Evolutionary conservation across 768 basidiomycete genomes (phyloP).

Genomic region (Hebeloma cylindrosporum): DNA sequence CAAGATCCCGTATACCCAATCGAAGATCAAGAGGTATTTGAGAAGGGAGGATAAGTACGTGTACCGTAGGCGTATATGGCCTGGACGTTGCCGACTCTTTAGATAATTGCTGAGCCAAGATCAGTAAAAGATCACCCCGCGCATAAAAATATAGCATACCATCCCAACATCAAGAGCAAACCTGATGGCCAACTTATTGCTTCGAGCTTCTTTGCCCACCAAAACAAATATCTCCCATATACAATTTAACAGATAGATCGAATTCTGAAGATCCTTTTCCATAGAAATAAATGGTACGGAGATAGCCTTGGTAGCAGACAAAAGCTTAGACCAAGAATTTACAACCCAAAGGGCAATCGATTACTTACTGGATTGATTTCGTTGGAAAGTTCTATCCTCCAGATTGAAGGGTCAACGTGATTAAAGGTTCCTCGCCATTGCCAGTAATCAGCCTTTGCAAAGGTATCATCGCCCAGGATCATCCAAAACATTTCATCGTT

Average conservation of each 20-base stretch:
- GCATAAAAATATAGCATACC: not conserved
- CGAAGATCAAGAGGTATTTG: constrained; percentile 71
- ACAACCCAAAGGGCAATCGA: not conserved
- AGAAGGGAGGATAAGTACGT: constrained; percentile 73
- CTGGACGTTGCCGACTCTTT: constrained; percentile 46
- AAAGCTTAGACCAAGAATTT: not conserved
- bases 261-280: constrained; percentile 37
- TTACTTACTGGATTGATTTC: constrained; percentile 41
- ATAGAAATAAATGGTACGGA: constrained; percentile 44
- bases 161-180: constrained; percentile 57
- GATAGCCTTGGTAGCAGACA: constrained; percentile 41
- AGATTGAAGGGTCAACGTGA: constrained; percentile 51
- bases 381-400: constrained; percentile 51
- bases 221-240: constrained; percentile 80
- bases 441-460: constrained; percentile 84
- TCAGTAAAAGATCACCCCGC: too few relatives aligned
- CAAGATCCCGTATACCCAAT: constrained; percentile 65
- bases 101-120: constrained; percentile 54
- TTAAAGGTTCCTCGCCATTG: constrained; percentile 56
- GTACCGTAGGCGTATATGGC: constrained; percentile 73
- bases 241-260: constrained; percentile 71
- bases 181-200: constrained; percentile 56
- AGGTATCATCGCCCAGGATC: constrained; percentile 74
- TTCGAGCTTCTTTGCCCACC: constrained; percentile 66
- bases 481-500: constrained; percentile 84